Base-by-base conservation (phyloP, 78 protist genomes). In the Trichosphaerium sp. region DNA sequence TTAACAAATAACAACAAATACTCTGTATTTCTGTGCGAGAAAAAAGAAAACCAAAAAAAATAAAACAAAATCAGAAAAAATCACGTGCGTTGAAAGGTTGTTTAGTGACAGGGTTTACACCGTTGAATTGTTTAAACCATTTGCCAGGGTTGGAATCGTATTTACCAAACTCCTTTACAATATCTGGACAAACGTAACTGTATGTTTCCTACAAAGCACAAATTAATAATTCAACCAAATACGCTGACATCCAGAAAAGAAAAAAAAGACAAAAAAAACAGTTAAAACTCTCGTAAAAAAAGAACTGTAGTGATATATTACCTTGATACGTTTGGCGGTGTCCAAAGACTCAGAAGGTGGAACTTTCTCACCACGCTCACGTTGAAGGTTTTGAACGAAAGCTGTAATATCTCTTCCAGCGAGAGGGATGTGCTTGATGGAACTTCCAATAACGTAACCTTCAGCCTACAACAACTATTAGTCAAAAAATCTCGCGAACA, bases 331-430 rank as follows among this genome's bases (percentile, higher is more conserved):
- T 83, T 92, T 85, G 58, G 96, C 95, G 78, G 80, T 63, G 41
- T 80, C 89, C 59, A 95, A 47, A 37, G 92, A 72, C 39, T 94
- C 97, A 42, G 87, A 90, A 10, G 97, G 90, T 29, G 98, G 96
- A 25, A 93, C 80, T 23, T 25, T 23, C 47, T 63, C 59, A 55
- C 90, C 97, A 59, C 99, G 93, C 69, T 96, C 99, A 43, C 98
- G 91, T 70, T 93, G 80, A 65, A 87, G 40, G 67, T 88, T 87
- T 87, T 85, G 94, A 59, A 96, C 87, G 63, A 94, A 97, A 51
- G 73, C 40, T 18, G 99, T 90, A 73, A 97, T 88, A 80, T 92
- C 95, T 61, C 96, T 69, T 18, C 99, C 99, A 12, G 99, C 99
- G 1, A 97, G 67, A 31, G 98, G 98, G 54, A 96, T 93, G 82